Percentiles rank a stretch among this genome's conserved stretches.
Evolutionary conservation across 73 alveolate species (phyloP).

Genomic region (Paramecium octaurelia): DNA sequence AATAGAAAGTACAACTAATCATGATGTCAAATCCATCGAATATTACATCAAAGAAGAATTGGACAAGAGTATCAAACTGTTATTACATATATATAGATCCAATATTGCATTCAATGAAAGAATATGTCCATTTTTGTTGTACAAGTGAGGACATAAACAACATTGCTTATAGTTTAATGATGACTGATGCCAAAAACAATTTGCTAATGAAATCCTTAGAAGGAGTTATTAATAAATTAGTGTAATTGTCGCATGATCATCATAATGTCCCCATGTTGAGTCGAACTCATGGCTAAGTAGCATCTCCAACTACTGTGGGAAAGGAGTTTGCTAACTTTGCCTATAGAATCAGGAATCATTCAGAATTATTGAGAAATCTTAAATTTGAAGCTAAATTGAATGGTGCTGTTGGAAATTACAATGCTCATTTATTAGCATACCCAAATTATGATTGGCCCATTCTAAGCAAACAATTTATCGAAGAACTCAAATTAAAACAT

Average conservation of each 20-base stretch:
- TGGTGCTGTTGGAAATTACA: slow-evolving; percentile 94
- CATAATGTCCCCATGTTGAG: slow-evolving; percentile 86
- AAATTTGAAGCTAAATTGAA: slow-evolving; percentile 85
- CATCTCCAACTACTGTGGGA: slow-evolving; percentile 92
- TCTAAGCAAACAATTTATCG: slow-evolving; percentile 74
- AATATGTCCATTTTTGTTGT: slow-evolving; percentile 87
- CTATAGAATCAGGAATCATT: slow-evolving; percentile 72
- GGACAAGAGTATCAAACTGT: slow-evolving; percentile 50
- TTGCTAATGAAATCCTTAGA: slow-evolving; percentile 67
- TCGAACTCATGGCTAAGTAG: slow-evolving; percentile 93
- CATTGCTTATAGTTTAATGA: slow-evolving; percentile 84
- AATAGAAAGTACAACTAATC: slow-evolving; percentile 83
- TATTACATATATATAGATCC: slow-evolving; percentile 7
- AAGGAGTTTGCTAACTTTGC: slow-evolving; percentile 89
- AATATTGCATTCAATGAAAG: slow-evolving; percentile 66
- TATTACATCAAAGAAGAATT: slow-evolving; percentile 83
- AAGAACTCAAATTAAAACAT: slow-evolving; percentile 75
- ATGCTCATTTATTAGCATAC: slow-evolving; percentile 87
- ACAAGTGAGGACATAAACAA: slow-evolving; percentile 93
- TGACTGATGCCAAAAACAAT: slow-evolving; percentile 64
- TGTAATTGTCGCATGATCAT: slow-evolving; percentile 60
- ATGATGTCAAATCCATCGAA: slow-evolving; percentile 90
- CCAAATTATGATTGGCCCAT: slow-evolving; percentile 85
- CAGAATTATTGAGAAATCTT: slow-evolving; percentile 62
- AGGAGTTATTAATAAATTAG: slow-evolving; percentile 56